Base-by-base conservation (phyloP, 2,329 filamentous ascomycete species). In the Neonectria hederae region DNA sequence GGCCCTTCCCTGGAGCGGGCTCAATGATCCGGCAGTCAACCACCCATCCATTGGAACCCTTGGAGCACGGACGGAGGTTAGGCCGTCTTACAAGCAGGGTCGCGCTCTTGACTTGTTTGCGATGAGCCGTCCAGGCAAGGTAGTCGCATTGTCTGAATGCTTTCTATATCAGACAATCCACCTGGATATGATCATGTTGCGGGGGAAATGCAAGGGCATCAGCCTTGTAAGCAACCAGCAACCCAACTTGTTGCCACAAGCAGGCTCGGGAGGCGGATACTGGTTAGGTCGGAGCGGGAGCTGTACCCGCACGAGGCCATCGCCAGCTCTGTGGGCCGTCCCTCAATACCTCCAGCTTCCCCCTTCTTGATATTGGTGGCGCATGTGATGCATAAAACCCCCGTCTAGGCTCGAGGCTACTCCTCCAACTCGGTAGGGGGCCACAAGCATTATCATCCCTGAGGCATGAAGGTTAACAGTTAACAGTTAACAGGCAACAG, bases 31-130 rank as follows among this genome's bases (percentile, higher is more conserved):
- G 56, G 54, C 32, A 52, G 45, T 53, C 60, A 21, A 19, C 38
- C 52, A 30, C 10, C 24, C 24, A 52, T 38, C 46, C 35, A 40
- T 21, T 35, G 35, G 38, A 14, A n/a, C 21, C 46, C 48, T 32
- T 65, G 24, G 49, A 64, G 17, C 17, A 22, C 70, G 67, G 67
- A 59, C 42, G 17, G 64, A 68, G 69, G 62, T 72, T 74, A 43
- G 22, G 49, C 71, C 71, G 69, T 69, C 71, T 73, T 67, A 73
- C 70, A 57, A 24, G 30, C 42, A 32, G 22, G 17, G 40, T 69
- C 65, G 62, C 59, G 59, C 54, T 68, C 40, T 21, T 71, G 45
- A 38, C 65, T 67, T 26, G 60, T 67, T 63, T 62, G 21, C 53
- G 59, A 35, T 55, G 24, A 26, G 21, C 53, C 14, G 48, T 10